Conservation (phyloP, 106 monocot genomes). For the Phalaenopsis aphrodite region DNA sequence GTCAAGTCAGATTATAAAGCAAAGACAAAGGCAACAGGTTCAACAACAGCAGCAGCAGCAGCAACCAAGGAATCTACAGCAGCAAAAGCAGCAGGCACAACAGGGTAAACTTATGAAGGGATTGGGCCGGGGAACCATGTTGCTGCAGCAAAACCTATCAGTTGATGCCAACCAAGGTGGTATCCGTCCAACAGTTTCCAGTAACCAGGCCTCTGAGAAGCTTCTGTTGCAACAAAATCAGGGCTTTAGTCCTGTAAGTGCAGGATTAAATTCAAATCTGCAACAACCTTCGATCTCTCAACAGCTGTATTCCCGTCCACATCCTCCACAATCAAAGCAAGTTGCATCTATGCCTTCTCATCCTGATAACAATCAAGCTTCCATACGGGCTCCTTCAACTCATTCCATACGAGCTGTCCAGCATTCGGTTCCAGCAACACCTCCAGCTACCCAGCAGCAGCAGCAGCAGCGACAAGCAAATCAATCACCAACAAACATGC, state of each 20-base stretch:
- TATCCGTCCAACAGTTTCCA: constrained; percentile 20
- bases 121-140: constrained; percentile 39
- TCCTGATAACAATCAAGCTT: constrained; percentile 37
- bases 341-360: constrained; percentile 28
- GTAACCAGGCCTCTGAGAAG: constrained; percentile 53
- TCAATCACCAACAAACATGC: constrained; percentile 42
- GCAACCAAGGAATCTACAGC: constrained; percentile 23
- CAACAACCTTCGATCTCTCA: constrained; percentile 33
- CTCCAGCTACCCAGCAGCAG: constrained; percentile 33
- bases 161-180: constrained; percentile 43
- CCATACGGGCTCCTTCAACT: constrained; percentile 26
- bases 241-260: constrained; percentile 33
- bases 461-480: constrained; percentile 12
- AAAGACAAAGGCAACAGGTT: constrained; percentile 50
- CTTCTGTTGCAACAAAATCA: constrained; percentile 36
- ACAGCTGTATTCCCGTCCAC: constrained; percentile 36
- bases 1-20: constrained; percentile 49
- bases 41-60: constrained; percentile 53
- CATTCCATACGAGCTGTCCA: constrained; percentile 24
- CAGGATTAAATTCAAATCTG: constrained; percentile 23
- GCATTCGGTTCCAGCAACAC: constrained; percentile 31
- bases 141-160: constrained; percentile 55
- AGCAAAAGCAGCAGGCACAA: constrained; percentile 38
- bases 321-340: constrained; percentile 33
- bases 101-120: constrained; percentile 53